Conservation (phyloP, 805 yeast genomes). For the Debaryomyces tyrocola region DNA sequence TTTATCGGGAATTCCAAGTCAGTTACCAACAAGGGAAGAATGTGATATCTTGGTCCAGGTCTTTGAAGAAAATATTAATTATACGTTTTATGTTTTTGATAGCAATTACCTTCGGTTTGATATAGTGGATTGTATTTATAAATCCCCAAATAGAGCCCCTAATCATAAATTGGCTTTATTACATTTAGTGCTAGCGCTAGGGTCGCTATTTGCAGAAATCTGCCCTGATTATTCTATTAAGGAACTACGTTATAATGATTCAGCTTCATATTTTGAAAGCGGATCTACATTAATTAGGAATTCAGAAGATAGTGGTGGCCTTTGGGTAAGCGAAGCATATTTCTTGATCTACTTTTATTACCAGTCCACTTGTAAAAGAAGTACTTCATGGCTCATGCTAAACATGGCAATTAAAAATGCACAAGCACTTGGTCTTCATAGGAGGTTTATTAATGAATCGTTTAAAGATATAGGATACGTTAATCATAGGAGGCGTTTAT, state of each 20-base stretch:
- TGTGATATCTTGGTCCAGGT: constrained; percentile 14
- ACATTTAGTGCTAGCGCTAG: constrained; percentile 41
- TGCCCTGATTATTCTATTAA: constrained; percentile 10
- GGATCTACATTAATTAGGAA: constrained; percentile 30
- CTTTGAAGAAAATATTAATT: constrained; percentile 40
- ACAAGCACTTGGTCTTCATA: constrained; percentile 41
- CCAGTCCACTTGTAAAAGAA: constrained; percentile 38
- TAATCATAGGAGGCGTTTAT: constrained; percentile 32
- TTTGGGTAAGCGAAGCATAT: constrained; percentile 45
- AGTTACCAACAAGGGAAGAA: too few species aligned
- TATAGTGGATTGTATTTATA: constrained; percentile 29
- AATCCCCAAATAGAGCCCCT: constrained; percentile 24
- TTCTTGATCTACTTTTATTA: constrained; percentile 40
- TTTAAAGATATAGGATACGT: constrained; percentile 25
- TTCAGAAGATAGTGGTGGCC: constrained; percentile 35
- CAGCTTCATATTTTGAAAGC: constrained; percentile 33
- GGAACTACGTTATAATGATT: constrained; percentile 17
- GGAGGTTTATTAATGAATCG: constrained; percentile 37
- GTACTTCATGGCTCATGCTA: constrained; percentile 44
- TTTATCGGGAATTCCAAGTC: constrained; percentile 12
- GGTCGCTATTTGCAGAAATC: constrained; percentile 36
- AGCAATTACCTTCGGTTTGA: constrained; percentile 27
- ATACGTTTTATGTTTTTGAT: constrained; percentile 38
- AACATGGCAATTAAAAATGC: constrained; percentile 45
- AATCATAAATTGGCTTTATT: constrained; percentile 29